A percentile compares a stretch with the other conserved stretches of the same genome.
phyloP scores from a whole-genome alignment of 2,329 filamentous ascomycete species.

The Sphaerulina musiva region DNA sequence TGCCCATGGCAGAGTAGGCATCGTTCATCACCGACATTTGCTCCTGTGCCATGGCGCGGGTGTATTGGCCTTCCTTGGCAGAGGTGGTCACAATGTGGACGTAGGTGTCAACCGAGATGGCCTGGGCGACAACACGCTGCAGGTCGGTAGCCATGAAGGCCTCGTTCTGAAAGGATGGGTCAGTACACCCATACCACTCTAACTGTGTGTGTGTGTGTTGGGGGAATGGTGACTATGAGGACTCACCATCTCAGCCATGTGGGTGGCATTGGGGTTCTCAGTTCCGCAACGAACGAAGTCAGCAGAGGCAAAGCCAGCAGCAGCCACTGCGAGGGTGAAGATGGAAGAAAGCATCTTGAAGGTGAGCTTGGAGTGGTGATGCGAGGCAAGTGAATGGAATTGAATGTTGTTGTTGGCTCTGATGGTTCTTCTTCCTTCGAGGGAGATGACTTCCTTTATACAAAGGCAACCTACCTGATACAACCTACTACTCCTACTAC shows the following conservation, averaged over 20 bases:
- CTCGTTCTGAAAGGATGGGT: constrained; percentile 7
- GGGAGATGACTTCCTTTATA: constrained; percentile 9
- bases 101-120: constrained; percentile 25
- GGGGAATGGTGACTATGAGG: no score
- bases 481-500: no score
- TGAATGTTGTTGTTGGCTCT: neutral
- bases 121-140: constrained; percentile 2
- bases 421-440: constrained; percentile 6
- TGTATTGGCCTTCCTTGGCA: constrained; percentile 32
- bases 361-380: neutral
- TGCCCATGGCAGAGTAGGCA: constrained; percentile 28
- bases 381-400: constrained; percentile 8
- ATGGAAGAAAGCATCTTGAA: constrained; percentile 15
- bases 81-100: constrained; percentile 40
- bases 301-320: constrained; percentile 13
- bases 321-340: constrained; percentile 9
- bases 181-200: no score
- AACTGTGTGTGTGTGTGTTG: no score
- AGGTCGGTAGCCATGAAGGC: constrained; percentile 13
- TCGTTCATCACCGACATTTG: constrained; percentile 12
- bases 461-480: constrained; percentile 1
- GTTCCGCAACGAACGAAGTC: constrained; percentile 20
- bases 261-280: constrained; percentile 14
- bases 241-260: constrained; percentile 10
- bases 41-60: constrained; percentile 33